Base-by-base conservation (phyloP, 192 early-diverging fungal genomes). In the Helicostylum pulchrum region DNA sequence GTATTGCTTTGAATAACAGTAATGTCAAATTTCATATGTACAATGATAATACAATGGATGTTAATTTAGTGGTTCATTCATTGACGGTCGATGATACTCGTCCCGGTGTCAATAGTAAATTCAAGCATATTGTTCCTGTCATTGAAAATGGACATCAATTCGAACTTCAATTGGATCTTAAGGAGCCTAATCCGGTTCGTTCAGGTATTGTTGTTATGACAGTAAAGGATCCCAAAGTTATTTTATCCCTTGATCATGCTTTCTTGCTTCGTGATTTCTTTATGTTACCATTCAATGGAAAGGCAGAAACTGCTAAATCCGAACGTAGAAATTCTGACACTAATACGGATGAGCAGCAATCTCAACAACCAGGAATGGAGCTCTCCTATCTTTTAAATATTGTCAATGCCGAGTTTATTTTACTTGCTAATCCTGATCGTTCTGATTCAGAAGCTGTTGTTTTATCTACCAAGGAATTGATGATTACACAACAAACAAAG, bases 221-320 rank as follows among this genome's bases (percentile, higher is more conserved):
- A 7, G 65, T 99, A 21, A 89, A 93, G 64, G 86, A 85, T 36
- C 91, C 94, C 7, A 89, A 89, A 46, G 67, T 97, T 4, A 85
- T 95, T 58, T 78, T 99, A 42, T 88, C 90, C 20, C 78, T 95
- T 20, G 94, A 99, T 74, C 92, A 96, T 62, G 70, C 92, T 17
- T 92, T 95, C 61, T 78, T 85, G 10, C 72, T 97, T 26, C 68
- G 82, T 42, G 81, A 84, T 51, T 99, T 90, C 74, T 89, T 93
- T 51, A 87, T 80, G 74, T 86, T 80, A 31, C 83, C 83, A 15
- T 81, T 89, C 54, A 75, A 32, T 46, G 70, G 32, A 20, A 64
- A 3, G 10, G 45, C 56, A 32, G 57, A 39, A 0, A 59, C 2
- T 19, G 47, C 4, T 23, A 12, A 3, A 10, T 30, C 53, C 10